Percentiles rank a stretch among this genome's conserved stretches.
These are phyloP conservation scores for Phellopilus nigrolimitatus DNA, from an alignment of 1,284 basidiomycete species.

Conservation along the genomic window DNA sequence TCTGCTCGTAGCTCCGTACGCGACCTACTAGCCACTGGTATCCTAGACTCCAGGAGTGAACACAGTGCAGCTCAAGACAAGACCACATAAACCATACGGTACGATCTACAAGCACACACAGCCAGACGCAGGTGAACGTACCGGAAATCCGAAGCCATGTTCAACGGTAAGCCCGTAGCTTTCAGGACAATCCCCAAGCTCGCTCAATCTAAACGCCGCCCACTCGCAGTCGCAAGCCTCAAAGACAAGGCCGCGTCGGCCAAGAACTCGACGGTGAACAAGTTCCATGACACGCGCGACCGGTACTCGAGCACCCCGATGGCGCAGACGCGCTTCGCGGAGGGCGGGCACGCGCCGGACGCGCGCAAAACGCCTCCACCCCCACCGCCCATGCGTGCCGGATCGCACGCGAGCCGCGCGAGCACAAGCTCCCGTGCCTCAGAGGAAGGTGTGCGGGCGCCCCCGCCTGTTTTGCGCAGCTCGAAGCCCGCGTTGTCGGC, in stretches of 20 bases:
- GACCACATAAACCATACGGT: too few species aligned
- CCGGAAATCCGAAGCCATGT: too few species aligned
- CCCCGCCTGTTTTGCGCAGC: conserved; percentile 8
- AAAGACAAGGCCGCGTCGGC: conserved; percentile 58
- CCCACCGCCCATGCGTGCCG: conserved; percentile 37
- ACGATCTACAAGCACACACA: too few species aligned
- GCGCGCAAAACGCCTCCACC: conserved; percentile 39
- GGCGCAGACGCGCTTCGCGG: conserved; percentile 46
- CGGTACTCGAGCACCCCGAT: conserved; percentile 51
- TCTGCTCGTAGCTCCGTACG: too few species aligned
- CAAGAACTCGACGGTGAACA: conserved; percentile 49
- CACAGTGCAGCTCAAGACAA: too few species aligned
- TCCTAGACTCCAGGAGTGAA: too few species aligned
- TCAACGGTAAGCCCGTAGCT: not conserved
- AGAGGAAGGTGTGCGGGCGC: not conserved
- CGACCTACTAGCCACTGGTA: too few species aligned
- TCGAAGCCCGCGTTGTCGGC: conserved; percentile 9
- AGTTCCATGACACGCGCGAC: conserved; percentile 52
- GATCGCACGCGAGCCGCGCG: conserved; percentile 22
- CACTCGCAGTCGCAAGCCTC: conserved; percentile 43
- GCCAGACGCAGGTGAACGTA: too few species aligned
- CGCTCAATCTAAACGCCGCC: not conserved
- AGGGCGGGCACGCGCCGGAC: conserved; percentile 45
- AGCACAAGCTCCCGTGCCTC: not conserved
- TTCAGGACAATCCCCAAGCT: not conserved